Evolutionary conservation across 2,329 filamentous ascomycete genomes (phyloP).

Genomic region (Fusarium graminum): DNA sequence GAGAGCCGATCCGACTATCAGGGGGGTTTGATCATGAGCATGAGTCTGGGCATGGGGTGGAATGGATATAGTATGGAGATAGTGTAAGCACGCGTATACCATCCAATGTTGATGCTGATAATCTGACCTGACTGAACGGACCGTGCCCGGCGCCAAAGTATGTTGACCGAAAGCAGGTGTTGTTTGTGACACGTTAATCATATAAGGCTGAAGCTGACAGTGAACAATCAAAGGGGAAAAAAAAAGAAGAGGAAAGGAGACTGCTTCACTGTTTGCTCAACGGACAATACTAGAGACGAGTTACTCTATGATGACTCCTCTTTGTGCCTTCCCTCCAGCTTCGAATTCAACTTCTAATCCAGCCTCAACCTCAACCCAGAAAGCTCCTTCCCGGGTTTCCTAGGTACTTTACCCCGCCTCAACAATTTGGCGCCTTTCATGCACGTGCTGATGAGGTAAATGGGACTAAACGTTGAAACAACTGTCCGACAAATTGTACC

Average conservation of each 20-base stretch:
- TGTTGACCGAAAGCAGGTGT: conserved; percentile 1
- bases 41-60: neutral
- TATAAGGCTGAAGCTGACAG: conserved; percentile 31
- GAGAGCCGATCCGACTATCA: conserved; percentile 25
- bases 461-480: conserved; percentile 17
- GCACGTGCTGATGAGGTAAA: neutral
- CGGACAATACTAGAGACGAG: neutral
- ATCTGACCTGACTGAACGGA: conserved; percentile 16
- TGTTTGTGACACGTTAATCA: conserved; percentile 16
- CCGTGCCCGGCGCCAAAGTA: conserved; percentile 25
- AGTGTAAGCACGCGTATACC: neutral
- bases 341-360: neutral
- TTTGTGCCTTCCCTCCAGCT: neutral
- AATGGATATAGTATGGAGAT: neutral
- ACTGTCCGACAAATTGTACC: conserved; percentile 18
- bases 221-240: neutral
- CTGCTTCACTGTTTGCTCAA: neutral
- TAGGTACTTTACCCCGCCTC: conserved; percentile 22
- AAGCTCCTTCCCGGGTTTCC: neutral
- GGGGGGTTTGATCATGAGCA: conserved; percentile 11
- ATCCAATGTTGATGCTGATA: conserved; percentile 3
- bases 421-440: conserved; percentile 6
- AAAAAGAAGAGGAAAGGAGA: neutral
- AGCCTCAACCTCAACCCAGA: neutral
- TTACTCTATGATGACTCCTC: neutral